These are phyloP conservation scores for Globisporangium abappressorium DNA, from an alignment of 352 stramenopile species.

Conservation along the genomic window DNA sequence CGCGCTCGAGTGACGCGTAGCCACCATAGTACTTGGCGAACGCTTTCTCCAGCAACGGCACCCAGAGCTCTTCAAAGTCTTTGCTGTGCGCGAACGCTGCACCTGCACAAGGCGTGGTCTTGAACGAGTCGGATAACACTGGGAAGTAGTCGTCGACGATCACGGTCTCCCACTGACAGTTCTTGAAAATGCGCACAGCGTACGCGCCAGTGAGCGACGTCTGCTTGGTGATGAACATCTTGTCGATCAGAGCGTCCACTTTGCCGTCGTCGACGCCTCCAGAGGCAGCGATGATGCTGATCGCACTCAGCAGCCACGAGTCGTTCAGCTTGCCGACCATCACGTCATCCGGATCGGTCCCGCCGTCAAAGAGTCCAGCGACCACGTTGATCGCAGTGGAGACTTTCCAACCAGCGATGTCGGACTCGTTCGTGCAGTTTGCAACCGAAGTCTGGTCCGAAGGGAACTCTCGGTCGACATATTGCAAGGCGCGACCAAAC, in stretches of 20 bases:
- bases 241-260: constrained; percentile 85
- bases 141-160: constrained; percentile 92
- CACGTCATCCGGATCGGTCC: constrained; percentile 91
- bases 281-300: constrained; percentile 90
- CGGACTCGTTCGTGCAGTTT: constrained; percentile 47
- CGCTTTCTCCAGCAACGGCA: constrained; percentile 91
- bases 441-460: constrained; percentile 69
- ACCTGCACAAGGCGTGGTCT: constrained; percentile 56
- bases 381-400: constrained; percentile 86
- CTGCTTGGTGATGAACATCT: constrained; percentile 89
- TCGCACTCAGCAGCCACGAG: constrained; percentile 87
- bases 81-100: constrained; percentile 86
- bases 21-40: constrained; percentile 92
- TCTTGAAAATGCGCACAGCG: constrained; percentile 89
- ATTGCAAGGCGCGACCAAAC: constrained; percentile 81
- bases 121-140: constrained; percentile 52
- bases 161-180: constrained; percentile 91
- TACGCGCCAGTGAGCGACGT: constrained; percentile 91
- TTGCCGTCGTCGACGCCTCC: constrained; percentile 86
- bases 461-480: constrained; percentile 89
- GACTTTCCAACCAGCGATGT: constrained; percentile 76
- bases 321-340: constrained; percentile 78
- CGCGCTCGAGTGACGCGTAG: constrained; percentile 80
- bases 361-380: constrained; percentile 88
- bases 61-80: constrained; percentile 91